Evolutionary conservation across 2,329 filamentous ascomycete genomes (phyloP).

Genomic region (Hypoxylon sp.): DNA sequence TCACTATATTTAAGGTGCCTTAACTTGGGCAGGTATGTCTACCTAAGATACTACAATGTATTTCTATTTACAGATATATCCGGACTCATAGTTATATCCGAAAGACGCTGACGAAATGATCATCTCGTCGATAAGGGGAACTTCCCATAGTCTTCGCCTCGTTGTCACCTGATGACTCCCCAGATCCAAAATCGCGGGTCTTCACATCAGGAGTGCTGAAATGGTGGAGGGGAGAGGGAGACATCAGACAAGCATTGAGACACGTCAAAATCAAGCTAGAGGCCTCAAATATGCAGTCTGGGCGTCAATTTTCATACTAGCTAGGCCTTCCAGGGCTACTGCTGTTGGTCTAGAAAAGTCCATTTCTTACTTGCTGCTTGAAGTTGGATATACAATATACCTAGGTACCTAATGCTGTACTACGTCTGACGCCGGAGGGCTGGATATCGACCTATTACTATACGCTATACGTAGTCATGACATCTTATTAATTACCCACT

Average conservation of each 20-base stretch:
- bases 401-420: no score
- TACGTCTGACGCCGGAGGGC: constrained; percentile 6
- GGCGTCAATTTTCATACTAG: neutral
- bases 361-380: neutral
- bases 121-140: neutral
- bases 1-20: neutral
- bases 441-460: neutral
- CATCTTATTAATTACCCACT: constrained; percentile 8
- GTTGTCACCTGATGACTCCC: constrained; percentile 13
- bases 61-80: constrained; percentile 19
- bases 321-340: neutral
- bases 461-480: constrained; percentile 1
- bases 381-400: constrained; percentile 1
- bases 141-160: neutral
- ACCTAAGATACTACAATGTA: neutral
- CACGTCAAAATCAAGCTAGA: neutral
- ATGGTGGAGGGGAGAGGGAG: neutral
- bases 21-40: no score
- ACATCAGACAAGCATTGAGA: neutral
- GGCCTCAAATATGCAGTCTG: neutral
- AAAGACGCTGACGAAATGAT: neutral
- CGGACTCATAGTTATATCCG: constrained; percentile 15
- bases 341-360: neutral
- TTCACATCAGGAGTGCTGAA: neutral
- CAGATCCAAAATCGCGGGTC: neutral